Evolutionary conservation across 495 filamentous ascomycete species (phyloP), one percentile per base, ranked within the genome.

Genomic region (Aspergillus nidulans): DNA sequence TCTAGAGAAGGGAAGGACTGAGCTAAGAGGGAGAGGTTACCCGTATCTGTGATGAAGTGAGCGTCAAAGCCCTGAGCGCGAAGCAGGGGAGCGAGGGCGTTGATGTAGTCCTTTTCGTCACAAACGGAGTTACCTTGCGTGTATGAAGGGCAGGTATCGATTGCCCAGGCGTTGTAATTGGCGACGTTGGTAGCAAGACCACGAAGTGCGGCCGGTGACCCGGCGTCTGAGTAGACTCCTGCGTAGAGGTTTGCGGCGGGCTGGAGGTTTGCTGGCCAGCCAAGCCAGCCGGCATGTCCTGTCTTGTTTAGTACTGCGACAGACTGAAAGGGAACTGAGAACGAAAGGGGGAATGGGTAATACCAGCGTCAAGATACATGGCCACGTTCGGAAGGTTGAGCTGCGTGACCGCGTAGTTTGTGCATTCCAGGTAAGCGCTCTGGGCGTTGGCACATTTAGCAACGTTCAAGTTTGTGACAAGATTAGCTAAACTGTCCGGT

Each of bases 341-440:
- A n/a, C n/a, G n/a, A n/a, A n/a, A n/a, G 25, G n/a, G 13, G n/a
- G n/a, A n/a, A n/a, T n/a, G n/a, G n/a, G n/a, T n/a, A n/a, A n/a
- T 62, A 69, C 86, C 89, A 51, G 86, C 89, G 64, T 94, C 89
- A 45, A 94, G 60, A 71, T 94, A 92, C 88, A 89, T 89, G 60
- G 85, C 69, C 55, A 92, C 88, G 71, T 92, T 91, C 59, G 82
- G 80, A 15, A 92, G 77, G 73, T 89, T 86, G 58, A 92, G 78
- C 59, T 81, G 70, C 58, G 79, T 78, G 57, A 92, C 67, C 4
- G 89, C 88, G 65, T 94, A 91, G 15, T 84, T 79, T 36, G 85
- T 81, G 66, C 85, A 82, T 46, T 85, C 81, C 56, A 83, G 76
- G 73, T 91, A 94, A 8, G 82, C 79, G 25, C 69, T 54, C 44